Percentiles rank a stretch among this genome's conserved stretches.
Evolutionary conservation across 192 early-diverging fungal species (phyloP).

Genomic region (Phycomyces blakesleeanus): DNA sequence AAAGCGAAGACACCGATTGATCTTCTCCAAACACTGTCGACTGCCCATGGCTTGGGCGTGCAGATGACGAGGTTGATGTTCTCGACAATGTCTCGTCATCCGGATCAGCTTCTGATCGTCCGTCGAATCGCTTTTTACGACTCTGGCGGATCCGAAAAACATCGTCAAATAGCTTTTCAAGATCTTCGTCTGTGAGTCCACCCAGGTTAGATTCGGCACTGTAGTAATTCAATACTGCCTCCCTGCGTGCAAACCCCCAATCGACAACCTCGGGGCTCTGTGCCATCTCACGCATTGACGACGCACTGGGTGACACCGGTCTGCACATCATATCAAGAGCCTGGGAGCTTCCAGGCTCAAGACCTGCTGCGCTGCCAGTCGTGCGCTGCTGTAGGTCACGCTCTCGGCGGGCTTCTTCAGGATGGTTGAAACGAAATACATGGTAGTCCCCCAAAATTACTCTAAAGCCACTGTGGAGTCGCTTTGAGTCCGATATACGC

Average conservation of each 20-base stretch:
- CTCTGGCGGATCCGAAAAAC: conserved; percentile 44
- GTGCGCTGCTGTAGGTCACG: conserved; percentile 38
- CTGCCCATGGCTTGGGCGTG: background rate
- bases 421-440: conserved; percentile 83
- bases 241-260: conserved; percentile 72
- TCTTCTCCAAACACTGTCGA: conserved; percentile 1
- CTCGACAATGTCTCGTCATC: conserved; percentile 18
- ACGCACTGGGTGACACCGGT: background rate
- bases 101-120: conserved; percentile 29
- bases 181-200: conserved; percentile 50
- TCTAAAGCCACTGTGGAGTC: conserved; percentile 67
- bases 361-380: conserved; percentile 1
- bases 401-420: conserved; percentile 71
- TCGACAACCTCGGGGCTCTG: conserved; percentile 50
- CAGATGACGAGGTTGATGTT: conserved; percentile 4
- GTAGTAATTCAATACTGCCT: conserved; percentile 51
- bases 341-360: background rate
- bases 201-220: conserved; percentile 35
- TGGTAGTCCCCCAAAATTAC: conserved; percentile 78
- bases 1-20: background rate
- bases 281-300: conserved; percentile 30
- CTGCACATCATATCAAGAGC: background rate
- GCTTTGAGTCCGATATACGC: conserved; percentile 51
- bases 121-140: conserved; percentile 34
- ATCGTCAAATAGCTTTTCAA: conserved; percentile 50